Evolutionary conservation across 306 rosid genomes (phyloP).

Genomic region (cucumber (Cucumis sativus)): Cucumber_9930_V3 NC_026660.2:19835501-19836000

Average conservation of each 20-base stretch:
- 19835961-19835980: constrained; percentile 79
- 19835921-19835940: constrained; percentile 68
- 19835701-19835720: constrained; percentile 54
- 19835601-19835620: constrained; percentile 58
- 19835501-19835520: neutral
- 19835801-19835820: constrained; percentile 57
- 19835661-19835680: constrained; percentile 40
- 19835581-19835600: constrained; percentile 71
- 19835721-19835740: constrained; percentile 54
- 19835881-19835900: constrained; percentile 43
- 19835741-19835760: constrained; percentile 57
- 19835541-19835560: constrained; percentile 53
- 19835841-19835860: constrained; percentile 42
- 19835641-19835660: constrained; percentile 34
- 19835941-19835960: constrained; percentile 43
- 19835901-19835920: constrained; percentile 50
- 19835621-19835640: constrained; percentile 46
- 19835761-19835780: constrained; percentile 49
- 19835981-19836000: constrained; percentile 62
- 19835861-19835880: constrained; percentile 58
- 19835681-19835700: constrained; percentile 47
- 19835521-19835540: constrained; percentile 34
- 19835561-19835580: constrained; percentile 59
- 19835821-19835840: constrained; percentile 75
- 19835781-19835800: constrained; percentile 25